Conservation (phyloP, 352 stramenopile genomes). For the Globisporangium barbulae region DNA sequence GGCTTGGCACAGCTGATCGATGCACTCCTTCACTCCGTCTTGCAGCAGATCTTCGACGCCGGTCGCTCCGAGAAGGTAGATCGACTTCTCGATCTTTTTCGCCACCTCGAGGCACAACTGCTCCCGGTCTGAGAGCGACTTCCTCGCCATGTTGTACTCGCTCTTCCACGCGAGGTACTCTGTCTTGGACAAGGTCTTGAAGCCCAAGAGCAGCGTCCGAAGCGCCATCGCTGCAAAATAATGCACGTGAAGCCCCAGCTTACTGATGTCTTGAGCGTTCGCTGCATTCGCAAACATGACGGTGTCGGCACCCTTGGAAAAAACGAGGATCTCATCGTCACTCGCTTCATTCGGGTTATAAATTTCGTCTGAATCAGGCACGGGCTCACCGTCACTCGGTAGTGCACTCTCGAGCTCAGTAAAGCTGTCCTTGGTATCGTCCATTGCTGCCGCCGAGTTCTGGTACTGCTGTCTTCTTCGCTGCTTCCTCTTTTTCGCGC, state of each 20-base stretch:
- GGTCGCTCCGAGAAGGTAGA: constrained; percentile 93
- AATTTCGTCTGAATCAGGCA: constrained; percentile 10
- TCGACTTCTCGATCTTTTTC: constrained; percentile 68
- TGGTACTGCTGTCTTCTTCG: constrained; percentile 5
- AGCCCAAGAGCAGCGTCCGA: constrained; percentile 80
- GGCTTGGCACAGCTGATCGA: constrained; percentile 92
- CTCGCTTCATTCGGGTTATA: neutral
- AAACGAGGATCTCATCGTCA: constrained; percentile 64
- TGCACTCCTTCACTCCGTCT: constrained; percentile 95
- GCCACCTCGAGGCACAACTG: constrained; percentile 65
- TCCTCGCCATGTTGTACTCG: constrained; percentile 68
- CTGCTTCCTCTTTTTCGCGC: constrained; percentile 8
- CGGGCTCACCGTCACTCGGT: constrained; percentile 18
- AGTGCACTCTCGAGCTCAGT: constrained; percentile 27
- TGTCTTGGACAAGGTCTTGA: constrained; percentile 50
- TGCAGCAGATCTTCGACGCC: constrained; percentile 98
- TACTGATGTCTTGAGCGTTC: constrained; percentile 71
- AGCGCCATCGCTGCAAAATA: constrained; percentile 88
- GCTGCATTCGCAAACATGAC: constrained; percentile 84
- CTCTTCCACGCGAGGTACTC: constrained; percentile 77
- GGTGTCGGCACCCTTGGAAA: constrained; percentile 87
- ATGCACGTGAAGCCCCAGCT: constrained; percentile 76
- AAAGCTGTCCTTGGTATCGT: constrained; percentile 24
- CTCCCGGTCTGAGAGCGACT: constrained; percentile 60
- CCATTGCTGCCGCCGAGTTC: neutral